Percentiles rank a stretch among this genome's conserved stretches.
Evolutionary conservation across 2,329 filamentous ascomycete genomes (phyloP).

Genomic region (Periconia sp.): DNA sequence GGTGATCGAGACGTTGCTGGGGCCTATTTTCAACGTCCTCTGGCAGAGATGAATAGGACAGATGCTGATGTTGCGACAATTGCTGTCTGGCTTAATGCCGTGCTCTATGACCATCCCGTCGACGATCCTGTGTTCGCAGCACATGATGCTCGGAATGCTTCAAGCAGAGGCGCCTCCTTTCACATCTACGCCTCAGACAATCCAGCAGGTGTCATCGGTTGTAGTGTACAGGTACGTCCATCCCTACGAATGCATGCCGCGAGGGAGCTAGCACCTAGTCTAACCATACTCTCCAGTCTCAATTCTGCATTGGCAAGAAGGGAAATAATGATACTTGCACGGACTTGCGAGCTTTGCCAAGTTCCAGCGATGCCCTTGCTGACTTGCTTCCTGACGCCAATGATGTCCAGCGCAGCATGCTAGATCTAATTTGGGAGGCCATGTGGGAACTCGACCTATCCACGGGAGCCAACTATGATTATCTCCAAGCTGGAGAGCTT

Average conservation of each 20-base stretch:
- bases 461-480: too few species aligned
- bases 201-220: conserved; percentile 2
- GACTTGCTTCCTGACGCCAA: conserved; percentile 1
- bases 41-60: conserved; percentile 4
- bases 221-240: conserved; percentile 2
- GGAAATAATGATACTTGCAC: not conserved
- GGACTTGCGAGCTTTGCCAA: not conserved
- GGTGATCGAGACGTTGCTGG: too few species aligned
- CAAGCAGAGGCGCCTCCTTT: too few species aligned
- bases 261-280: too few species aligned
- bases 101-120: conserved; percentile 1
- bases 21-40: not conserved
- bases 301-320: conserved; percentile 2
- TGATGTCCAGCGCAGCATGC: not conserved
- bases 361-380: too few species aligned
- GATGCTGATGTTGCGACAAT: conserved; percentile 8
- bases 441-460: too few species aligned
- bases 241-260: too few species aligned
- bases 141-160: too few species aligned
- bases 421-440: not conserved
- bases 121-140: conserved; percentile 9
- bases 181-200: conserved; percentile 5
- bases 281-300: conserved; percentile 4
- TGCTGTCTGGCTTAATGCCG: conserved; percentile 2
- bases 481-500: not conserved